A percentile compares a stretch with the other conserved stretches of the same genome.
Conservation (phyloP, 345 rosid species). For the Citrus reticulata region DNA sequence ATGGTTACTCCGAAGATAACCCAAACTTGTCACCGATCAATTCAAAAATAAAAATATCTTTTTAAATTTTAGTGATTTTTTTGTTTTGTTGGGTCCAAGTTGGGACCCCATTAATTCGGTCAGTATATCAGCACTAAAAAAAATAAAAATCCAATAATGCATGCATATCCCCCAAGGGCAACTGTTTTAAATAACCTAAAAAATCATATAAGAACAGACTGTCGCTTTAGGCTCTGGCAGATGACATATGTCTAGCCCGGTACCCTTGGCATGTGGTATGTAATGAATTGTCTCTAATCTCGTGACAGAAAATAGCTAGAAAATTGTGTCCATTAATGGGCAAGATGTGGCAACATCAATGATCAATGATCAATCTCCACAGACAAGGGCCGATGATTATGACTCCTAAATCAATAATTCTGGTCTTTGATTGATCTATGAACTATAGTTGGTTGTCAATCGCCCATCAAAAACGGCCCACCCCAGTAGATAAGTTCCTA, state of each 20-base stretch:
- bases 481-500: background rate
- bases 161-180: background rate
- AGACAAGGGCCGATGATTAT: background rate
- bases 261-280: background rate
- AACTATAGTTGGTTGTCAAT: background rate
- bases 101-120: too few relatives aligned
- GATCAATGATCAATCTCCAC: background rate
- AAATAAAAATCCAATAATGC: too few relatives aligned
- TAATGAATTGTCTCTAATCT: background rate
- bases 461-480: slow-evolving; percentile 1
- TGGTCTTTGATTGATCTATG: background rate
- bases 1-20: too few relatives aligned
- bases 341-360: background rate
- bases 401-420: background rate
- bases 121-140: too few relatives aligned
- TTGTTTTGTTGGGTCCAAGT: too few relatives aligned
- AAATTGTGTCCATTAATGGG: background rate
- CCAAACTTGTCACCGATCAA: too few relatives aligned
- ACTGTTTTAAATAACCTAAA: background rate
- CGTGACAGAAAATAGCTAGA: background rate
- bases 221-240: background rate
- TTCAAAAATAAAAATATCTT: too few relatives aligned
- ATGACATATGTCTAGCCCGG: background rate
- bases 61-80: too few relatives aligned
- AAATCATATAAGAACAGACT: background rate